Percentiles rank a stretch among this genome's conserved stretches.
These are phyloP conservation scores for Dactylellina cionopaga DNA, from an alignment of 2,329 filamentous ascomycete species.

Conservation along the genomic window DNA sequence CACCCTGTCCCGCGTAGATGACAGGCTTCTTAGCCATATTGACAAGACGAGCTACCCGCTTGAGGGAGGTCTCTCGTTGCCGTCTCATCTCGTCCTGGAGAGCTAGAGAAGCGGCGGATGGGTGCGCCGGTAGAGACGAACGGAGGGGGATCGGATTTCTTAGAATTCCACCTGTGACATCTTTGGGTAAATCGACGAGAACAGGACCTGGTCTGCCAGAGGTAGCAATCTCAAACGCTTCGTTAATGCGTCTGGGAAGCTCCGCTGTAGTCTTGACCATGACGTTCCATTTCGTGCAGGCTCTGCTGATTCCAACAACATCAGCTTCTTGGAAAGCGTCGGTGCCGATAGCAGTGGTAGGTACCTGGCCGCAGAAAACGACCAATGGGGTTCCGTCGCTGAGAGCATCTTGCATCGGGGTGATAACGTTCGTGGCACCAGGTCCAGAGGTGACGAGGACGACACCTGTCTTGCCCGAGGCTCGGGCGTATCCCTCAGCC, in stretches of 20 bases:
- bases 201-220: constrained; percentile 93
- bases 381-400: constrained; percentile 96
- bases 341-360: constrained; percentile 87
- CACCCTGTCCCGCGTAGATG: constrained; percentile 92
- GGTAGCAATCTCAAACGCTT: constrained; percentile 97
- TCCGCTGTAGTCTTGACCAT: constrained; percentile 97
- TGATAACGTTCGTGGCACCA: constrained; percentile 95
- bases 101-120: constrained; percentile 85
- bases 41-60: constrained; percentile 80
- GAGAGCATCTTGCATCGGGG: constrained; percentile 93
- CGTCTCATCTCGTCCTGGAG: constrained; percentile 77
- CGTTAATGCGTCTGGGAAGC: constrained; percentile 91
- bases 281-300: constrained; percentile 98
- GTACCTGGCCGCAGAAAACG: constrained; percentile 93
- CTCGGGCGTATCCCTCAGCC: constrained; percentile 95
- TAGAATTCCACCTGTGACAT: constrained; percentile 87
- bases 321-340: constrained; percentile 98
- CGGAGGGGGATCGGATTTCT: constrained; percentile 83
- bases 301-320: constrained; percentile 88
- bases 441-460: constrained; percentile 97
- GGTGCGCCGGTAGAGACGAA: constrained; percentile 77
- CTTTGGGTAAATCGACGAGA: constrained; percentile 94
- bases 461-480: constrained; percentile 91
- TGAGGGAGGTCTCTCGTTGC: constrained; percentile 78
- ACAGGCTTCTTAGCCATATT: constrained; percentile 93